Base-by-base conservation (phyloP, 1,284 basidiomycete species). In the Cryptococcus sp. region DNA sequence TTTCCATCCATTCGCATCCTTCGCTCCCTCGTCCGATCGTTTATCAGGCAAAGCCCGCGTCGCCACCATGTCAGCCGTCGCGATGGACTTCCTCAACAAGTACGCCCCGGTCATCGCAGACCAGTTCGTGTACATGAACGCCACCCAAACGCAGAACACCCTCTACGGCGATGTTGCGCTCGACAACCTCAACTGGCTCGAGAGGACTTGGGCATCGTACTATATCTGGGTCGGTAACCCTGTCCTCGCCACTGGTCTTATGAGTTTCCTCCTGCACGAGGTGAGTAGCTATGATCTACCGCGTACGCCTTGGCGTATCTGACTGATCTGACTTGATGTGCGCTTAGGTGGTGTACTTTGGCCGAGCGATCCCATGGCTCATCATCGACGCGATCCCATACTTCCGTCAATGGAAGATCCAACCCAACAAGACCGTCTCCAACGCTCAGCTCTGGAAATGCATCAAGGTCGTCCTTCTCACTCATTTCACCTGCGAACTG, bases 401-500 rank as follows among this genome's bases (percentile, higher is more conserved):
- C 81, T 97, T 98, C 82, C 86, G 86, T 61, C 85, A 87, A 80
- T 98, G 92, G 91, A 99, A 99, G 80, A 82, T 99, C 5, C 95
- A 99, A 77, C 87, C 89, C 75, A 74, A 75, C 71, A 97, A 97
- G 79, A 74, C 91, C 0, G 90, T 93, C 3, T 87, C 91, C 1
- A 67, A 84, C 0, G 80, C 82, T 59, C 91, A 97, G 75, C 93
- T 98, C 78, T 96, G 93, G 93, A 88, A 92, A 65, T 97, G 93
- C 82, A 96, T 93, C 40, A 95, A 93, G 80, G 87, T 88, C 71
- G 95, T 99, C 31, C 84, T 99, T 6, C 87, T 93, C 75, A 93
- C 91, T 15, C 96, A 99, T 79, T 96, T 99, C 76, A 95, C 93
- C 41, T 88, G 97, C 67, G 95, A 99, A 79, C 82, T 94, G 13